Evolutionary conservation across 805 yeast species (phyloP).

Genomic region (Yarrowia keelungensis): DNA sequence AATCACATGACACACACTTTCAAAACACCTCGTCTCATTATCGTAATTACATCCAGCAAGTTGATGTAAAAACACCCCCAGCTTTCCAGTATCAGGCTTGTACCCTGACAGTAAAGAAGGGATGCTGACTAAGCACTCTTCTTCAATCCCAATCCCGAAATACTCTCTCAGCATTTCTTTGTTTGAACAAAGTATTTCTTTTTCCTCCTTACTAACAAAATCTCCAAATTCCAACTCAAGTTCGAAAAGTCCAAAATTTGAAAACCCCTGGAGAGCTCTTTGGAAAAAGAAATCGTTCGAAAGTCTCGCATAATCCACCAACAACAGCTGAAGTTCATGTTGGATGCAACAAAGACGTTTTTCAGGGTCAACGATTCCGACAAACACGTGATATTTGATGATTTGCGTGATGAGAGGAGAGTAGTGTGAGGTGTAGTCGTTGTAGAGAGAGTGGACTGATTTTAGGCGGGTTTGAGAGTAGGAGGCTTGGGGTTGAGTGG

Average conservation of each 20-base stretch:
- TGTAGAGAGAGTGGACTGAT: slow-evolving; percentile 60
- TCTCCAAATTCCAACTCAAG: slow-evolving; percentile 46
- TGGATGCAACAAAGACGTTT: slow-evolving; percentile 84
- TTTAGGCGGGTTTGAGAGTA: slow-evolving; percentile 40
- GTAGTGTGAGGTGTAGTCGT: slow-evolving; percentile 56
- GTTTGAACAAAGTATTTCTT: slow-evolving; percentile 51
- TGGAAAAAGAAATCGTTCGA: slow-evolving; percentile 80
- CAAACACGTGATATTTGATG: slow-evolving; percentile 71
- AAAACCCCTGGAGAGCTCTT: slow-evolving; percentile 74
- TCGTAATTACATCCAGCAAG: slow-evolving; percentile 70
- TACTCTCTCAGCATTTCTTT: slow-evolving; percentile 86
- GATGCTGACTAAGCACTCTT: slow-evolving; percentile 54
- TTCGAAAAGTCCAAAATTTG: slow-evolving; percentile 73
- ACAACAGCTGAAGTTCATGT: slow-evolving; percentile 73
- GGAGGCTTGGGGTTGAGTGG: neutral
- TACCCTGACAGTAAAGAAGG: slow-evolving; percentile 76
- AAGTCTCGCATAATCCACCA: slow-evolving; percentile 81
- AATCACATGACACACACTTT: slow-evolving; percentile 61
- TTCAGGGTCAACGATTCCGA: slow-evolving; percentile 80
- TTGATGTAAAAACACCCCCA: slow-evolving; percentile 70
- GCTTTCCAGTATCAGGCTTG: slow-evolving; percentile 65
- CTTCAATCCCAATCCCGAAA: slow-evolving; percentile 60
- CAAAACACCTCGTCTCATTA: slow-evolving; percentile 72
- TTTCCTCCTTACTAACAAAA: slow-evolving; percentile 37
- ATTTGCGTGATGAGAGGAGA: slow-evolving; percentile 67